Evolutionary conservation across 169 alveolate species (phyloP), one percentile per base, ranked within the genome.

Genomic region (Plasmodium falciparum): DNA sequence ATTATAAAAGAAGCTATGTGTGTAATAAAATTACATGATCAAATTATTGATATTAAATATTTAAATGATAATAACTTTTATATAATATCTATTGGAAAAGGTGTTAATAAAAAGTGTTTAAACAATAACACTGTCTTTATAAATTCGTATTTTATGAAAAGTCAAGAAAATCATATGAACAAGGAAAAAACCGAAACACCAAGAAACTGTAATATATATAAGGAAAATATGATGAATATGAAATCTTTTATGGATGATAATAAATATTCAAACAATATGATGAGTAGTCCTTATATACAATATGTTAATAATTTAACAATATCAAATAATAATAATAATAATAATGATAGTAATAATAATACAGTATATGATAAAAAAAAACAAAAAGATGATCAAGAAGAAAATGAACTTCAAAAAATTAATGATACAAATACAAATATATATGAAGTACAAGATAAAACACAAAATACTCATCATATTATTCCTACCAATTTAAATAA

Each of bases 1-100:
- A 78, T 78, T 17, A 78, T 78, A 65, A 65, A 70, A 43, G 89
- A 78, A 59, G 89, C 89, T 47, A 65, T 78, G 76, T 78, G 78
- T 5, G 76, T 78, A 24, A 63, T 78, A 15, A 78, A 78, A 52
- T 73, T 78, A 1, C 89, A 78, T 12, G 67, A 78, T 43, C 78
- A 78, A 22, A 71, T 78, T 8, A 52, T 78, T 52, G 89, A 78
- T 13, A 47, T 78, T 20, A 78, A 70, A 58, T 78, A 63, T 78
- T 56, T 78, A 15, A 56, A 78, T 58, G 89, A 78, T 56, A 63
- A 66, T 61, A 66, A 56, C 24, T 78, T 78, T 33, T 78, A 78
- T 71, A 50, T 78, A 33, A 69, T 78, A 9, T 39, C 62, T 13
- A 78, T 78, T 43, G 89, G 89, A 24, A 78, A 78, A 47, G 89